Base-by-base conservation (phyloP, 2,329 filamentous ascomycete genomes). In the Parascedosporium putredinis region DNA sequence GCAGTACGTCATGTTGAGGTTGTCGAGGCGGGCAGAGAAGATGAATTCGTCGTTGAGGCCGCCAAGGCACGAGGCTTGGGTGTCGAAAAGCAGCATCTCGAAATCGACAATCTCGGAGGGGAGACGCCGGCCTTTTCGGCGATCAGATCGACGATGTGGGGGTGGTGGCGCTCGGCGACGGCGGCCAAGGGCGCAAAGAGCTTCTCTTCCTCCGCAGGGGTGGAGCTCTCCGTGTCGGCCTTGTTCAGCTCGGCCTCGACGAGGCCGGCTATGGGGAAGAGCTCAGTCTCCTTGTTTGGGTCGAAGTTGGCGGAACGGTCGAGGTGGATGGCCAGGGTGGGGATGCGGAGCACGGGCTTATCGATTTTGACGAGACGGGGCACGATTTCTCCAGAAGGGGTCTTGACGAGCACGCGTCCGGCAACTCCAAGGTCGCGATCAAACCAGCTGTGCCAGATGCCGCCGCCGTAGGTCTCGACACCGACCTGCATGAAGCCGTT, bases 401-500 rank as follows among this genome's bases (percentile, higher is more conserved):
- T 82, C 58, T 78, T 81, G 50, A 93, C 86, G 73, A 97, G 83
- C 12, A 87, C 87, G 52, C 93, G 79, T 7, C 93, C 93, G 27
- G 93, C 93, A 49, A 97, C 81, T 58, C 87, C 86, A 54, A 98
- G 72, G 64, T 98, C 93, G 47, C 93, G 83, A 66, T 98, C 93
- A 62, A 98, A 98, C 93, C 86, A 98, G 44, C 88, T 95, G 67
- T 96, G 90, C 91, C 91, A 97, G 60, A 97, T 83, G 50, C 93
- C 93, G 54, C 93, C 93, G 49, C 93, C 93, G 62, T 98, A 98
- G 2, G 88, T 91, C 73, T 98, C 93, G 47, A 96, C 91, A 49
- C 90, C 93, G 51, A 98, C 83, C 68, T 98, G 93, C 55, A 96
- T 69, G 66, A 93, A 98, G 10, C 91, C 91, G 55, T 86, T 85